These are phyloP conservation scores for Clonostachys chloroleuca DNA, from an alignment of 2,329 filamentous ascomycete genomes.

Conservation along the genomic window DNA sequence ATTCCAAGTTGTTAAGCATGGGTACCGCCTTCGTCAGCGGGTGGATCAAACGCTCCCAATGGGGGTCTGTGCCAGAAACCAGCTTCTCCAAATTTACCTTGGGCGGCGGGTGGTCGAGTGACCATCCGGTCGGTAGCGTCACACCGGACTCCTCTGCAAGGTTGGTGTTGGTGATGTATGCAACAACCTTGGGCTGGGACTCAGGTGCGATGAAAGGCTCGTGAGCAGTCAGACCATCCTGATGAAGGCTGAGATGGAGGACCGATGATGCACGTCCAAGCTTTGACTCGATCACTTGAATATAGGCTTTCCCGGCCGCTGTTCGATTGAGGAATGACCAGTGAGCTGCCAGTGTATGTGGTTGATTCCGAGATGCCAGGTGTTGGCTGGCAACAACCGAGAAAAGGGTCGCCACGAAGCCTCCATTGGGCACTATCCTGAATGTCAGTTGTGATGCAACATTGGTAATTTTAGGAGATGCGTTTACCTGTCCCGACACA, in stretches of 20 bases:
- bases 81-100: constrained; percentile 17
- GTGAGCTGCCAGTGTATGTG: constrained; percentile 30
- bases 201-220: constrained; percentile 26
- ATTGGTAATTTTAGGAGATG: not conserved
- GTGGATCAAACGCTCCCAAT: constrained; percentile 15
- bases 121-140: constrained; percentile 17
- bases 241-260: constrained; percentile 34
- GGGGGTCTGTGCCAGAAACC: constrained; percentile 11
- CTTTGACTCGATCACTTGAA: constrained; percentile 34
- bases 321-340: constrained; percentile 36
- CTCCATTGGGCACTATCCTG: constrained; percentile 35
- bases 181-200: constrained; percentile 22
- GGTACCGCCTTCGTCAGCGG: constrained; percentile 3
- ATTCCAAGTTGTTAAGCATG: constrained; percentile 18
- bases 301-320: constrained; percentile 24
- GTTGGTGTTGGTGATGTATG: constrained; percentile 32
- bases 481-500: constrained; percentile 6
- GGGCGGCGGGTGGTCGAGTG: constrained; percentile 8
- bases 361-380: constrained; percentile 22
- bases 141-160: constrained; percentile 22
- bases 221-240: constrained; percentile 21
- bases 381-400: constrained; percentile 26
- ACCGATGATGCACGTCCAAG: constrained; percentile 33
- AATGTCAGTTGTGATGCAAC: not conserved
- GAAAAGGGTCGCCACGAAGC: constrained; percentile 36